Evolutionary conservation across 2,329 filamentous ascomycete species (phyloP), one percentile per base, ranked within the genome.

Genomic region (Alternaria sp.): DNA sequence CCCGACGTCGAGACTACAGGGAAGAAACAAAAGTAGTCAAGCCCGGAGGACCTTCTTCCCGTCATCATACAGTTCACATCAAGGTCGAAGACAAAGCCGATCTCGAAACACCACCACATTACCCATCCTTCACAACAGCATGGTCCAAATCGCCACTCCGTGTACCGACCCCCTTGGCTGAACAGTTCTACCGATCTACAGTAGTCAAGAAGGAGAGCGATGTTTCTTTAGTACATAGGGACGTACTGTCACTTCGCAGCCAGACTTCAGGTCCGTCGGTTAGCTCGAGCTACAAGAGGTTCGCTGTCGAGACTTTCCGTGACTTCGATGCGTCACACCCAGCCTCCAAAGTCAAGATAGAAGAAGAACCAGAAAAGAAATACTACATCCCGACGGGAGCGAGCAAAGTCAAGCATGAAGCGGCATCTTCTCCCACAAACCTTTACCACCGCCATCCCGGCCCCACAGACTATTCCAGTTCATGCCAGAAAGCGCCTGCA

Each of bases 231-330:
- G 28, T 33, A 12, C 25, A 15, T 28, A 23, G 21, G 7, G 30
- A 37, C 7, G 55, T 25, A 11, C 12, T 21, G 7, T n/a, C 45
- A 26, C 30, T 44, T 28, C 55, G 37, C 14, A 25, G 28, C 49
- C 28, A 53, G 12, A 33, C 21, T 41, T 53, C 28, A 37, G 30
- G 37, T 21, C 30, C 28, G 20, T 53, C 49, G 9, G 20, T 20
- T 25, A 28, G 30, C 14, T 37, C 37, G 9, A 49, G 7, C 25
- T 25, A 41, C 28, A 53, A 6, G 3, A 37, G 37, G 12, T 33
- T 14, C 9, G 5, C 49, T 9, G 12, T 21, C 20, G 20, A 53
- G 14, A 9, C 30, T 85, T 41, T 28, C 33, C 30, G 14, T 5
- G 20, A 53, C 37, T 18, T 12, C 9, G 20, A 6, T 14, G 33